Evolutionary conservation across 1,139 yeast species (phyloP).

Genomic region (Geotrichum klebahnii): DNA sequence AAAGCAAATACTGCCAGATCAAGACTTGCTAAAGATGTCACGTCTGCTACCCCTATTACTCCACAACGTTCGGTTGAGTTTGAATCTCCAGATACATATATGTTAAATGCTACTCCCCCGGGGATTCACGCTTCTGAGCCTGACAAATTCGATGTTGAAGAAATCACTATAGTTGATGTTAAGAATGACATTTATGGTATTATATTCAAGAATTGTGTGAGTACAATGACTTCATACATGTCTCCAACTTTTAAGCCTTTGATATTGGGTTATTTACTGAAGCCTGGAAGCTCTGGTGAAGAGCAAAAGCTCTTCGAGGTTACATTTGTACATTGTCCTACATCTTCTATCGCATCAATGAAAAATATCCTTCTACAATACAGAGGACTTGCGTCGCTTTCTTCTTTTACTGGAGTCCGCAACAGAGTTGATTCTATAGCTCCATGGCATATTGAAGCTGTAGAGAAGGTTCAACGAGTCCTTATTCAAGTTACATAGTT

Average conservation of each 20-base stretch:
- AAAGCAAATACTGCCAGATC: conserved; percentile 15
- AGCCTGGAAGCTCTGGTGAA: conserved; percentile 33
- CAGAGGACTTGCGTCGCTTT: conserved; percentile 57
- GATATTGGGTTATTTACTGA: conserved; percentile 61
- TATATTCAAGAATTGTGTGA: conserved; percentile 41
- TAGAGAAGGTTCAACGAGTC: conserved; percentile 49
- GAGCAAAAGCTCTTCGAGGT: conserved; percentile 33
- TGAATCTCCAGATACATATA: conserved; percentile 44
- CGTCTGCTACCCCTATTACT: conserved; percentile 31
- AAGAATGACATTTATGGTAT: conserved; percentile 57
- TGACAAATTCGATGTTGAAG: conserved; percentile 26
- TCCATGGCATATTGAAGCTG: conserved; percentile 87
- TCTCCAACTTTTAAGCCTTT: conserved; percentile 23
- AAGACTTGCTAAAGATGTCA: conserved; percentile 2
- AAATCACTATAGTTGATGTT: conserved; percentile 33
- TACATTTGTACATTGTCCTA: conserved; percentile 34
- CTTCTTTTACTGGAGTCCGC: conserved; percentile 44
- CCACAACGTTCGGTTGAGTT: conserved; percentile 35
- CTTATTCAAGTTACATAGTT: conserved; percentile 16
- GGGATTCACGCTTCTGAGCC: conserved; percentile 29
- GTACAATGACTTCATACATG: conserved; percentile 17
- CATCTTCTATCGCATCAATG: conserved; percentile 44
- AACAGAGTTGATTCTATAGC: conserved; percentile 43
- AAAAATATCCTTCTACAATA: conserved; percentile 61
- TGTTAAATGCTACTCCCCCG: conserved; percentile 37